These are phyloP conservation scores for Suillus clintonianus DNA, from an alignment of 768 basidiomycete genomes.

Conservation along the genomic window DNA sequence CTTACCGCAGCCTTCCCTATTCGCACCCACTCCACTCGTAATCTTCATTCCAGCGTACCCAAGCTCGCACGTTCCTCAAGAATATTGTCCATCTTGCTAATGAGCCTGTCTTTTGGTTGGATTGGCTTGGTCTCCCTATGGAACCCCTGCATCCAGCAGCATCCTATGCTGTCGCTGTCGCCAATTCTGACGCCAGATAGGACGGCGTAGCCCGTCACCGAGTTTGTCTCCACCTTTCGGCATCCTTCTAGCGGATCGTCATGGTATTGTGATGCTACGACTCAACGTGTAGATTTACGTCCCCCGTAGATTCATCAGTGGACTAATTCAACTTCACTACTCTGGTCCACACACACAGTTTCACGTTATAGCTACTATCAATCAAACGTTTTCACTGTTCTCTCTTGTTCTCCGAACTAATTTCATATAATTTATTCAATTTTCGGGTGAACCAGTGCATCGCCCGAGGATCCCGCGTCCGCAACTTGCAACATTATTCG, in stretches of 20 bases:
- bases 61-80: conserved; percentile 39
- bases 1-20: not conserved
- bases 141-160: conserved; percentile 44
- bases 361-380: not conserved
- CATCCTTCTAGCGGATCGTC: not conserved
- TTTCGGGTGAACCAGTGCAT: not conserved
- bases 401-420: not conserved
- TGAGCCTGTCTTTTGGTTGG: conserved; percentile 65
- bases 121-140: conserved; percentile 61
- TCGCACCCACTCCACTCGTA: conserved; percentile 24
- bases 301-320: not conserved
- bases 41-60: conserved; percentile 35
- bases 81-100: conserved; percentile 53
- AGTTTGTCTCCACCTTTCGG: not conserved
- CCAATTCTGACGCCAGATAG: not conserved
- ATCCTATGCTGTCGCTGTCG: not conserved
- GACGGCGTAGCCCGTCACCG: not conserved
- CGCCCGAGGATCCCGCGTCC: not conserved
- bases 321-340: not conserved
- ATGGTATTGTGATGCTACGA: not conserved
- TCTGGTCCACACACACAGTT: not conserved
- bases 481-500: not conserved
- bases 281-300: not conserved
- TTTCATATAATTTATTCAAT: not conserved
- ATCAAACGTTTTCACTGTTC: not conserved